Evolutionary conservation across 768 basidiomycete genomes (phyloP), one percentile per base, ranked within the genome.

Genomic region (Asterophora parasitica): DNA sequence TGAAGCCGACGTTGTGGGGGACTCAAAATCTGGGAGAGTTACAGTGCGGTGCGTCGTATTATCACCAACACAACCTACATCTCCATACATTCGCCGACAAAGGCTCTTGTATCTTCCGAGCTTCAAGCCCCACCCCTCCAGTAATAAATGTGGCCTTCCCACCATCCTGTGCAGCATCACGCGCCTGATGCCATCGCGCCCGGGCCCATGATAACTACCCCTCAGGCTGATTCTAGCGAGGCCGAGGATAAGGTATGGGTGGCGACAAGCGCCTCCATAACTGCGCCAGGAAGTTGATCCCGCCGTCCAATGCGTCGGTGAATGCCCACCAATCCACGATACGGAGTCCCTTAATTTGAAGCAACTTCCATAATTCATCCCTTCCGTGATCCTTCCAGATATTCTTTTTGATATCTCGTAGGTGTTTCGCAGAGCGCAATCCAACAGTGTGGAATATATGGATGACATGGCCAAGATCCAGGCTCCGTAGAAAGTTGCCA

Each of bases 51-150:
- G n/a, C n/a, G n/a, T n/a, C n/a, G n/a, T n/a, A 66, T 68, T 26
- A 82, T 84, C 59, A 77, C 85, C 69, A 81, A 82, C 61, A 79
- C 80, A 4, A 74, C 80, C 4, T 76, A 74, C 4, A 81, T 83
- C 23, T 79, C 78, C 0, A 76, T 75, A 11, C 77, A n/a, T n/a
- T n/a, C n/a, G n/a, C n/a, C n/a, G n/a, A 76, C 61, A 70, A 65
- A 48, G 68, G 65, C 9, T 69, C 65, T n/a, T n/a, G n/a, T n/a
- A n/a, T n/a, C n/a, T n/a, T n/a, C n/a, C n/a, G n/a, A n/a, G n/a
- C n/a, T n/a, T n/a, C n/a, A n/a, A n/a, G n/a, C n/a, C n/a, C n/a
- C n/a, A n/a, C n/a, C n/a, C n/a, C n/a, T n/a, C n/a, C n/a, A n/a
- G n/a, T n/a, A n/a, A n/a, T n/a, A n/a, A n/a, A n/a, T n/a, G n/a